Evolutionary conservation across 1,284 basidiomycete species (phyloP), one percentile per base, ranked within the genome.

Genomic region (Bondarzewia mesenterica): DNA sequence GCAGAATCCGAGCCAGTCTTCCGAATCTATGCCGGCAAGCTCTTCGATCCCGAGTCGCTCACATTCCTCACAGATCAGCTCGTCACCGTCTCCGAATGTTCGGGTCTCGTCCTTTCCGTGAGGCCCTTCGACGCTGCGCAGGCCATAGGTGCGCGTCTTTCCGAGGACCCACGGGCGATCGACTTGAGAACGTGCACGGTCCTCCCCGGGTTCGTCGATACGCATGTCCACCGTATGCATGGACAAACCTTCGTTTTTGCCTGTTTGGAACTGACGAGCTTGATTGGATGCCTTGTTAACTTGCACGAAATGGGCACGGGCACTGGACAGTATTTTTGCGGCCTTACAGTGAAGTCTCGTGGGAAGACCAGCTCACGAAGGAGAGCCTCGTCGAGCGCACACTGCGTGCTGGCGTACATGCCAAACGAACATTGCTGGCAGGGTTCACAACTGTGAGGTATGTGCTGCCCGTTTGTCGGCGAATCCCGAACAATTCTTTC

Each of bases 381-480:
- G 81, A 84, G 56, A 73, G 68, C 40, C 54, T 78, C 12, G 65
- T 65, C 2, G 77, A 81, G 55, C 67, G 78, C 8, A 75, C 75
- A 1, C 59, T 85, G 7, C 71, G 81, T 32, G 82, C 82, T 1
- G 77, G 78, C 0, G 70, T 75, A 2, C 82, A 85, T 52, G 82
- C 81, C 1, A 71, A 65, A 35, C 64, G 68, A 45, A 85, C 80
- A 2, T 64, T 85, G 7, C 67, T 79, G 66, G 79, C 80, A 5
- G 83, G 82, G 1, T 86, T 74, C 60, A 85, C 83, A 0, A 73
- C 78, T 5, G 80, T 84, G n/a, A 67, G 78, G 80, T 80, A 38
- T 40, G 70, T 58, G 12, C 8, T 25, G 29, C 38, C 21, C 10
- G 8, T 35, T n/a, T 3, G 23, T 22, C 25, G 26, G 12, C 32